These are phyloP conservation scores for Hymenoscyphus scutula DNA, from an alignment of 2,329 filamentous ascomycete genomes.

Conservation along the genomic window DNA sequence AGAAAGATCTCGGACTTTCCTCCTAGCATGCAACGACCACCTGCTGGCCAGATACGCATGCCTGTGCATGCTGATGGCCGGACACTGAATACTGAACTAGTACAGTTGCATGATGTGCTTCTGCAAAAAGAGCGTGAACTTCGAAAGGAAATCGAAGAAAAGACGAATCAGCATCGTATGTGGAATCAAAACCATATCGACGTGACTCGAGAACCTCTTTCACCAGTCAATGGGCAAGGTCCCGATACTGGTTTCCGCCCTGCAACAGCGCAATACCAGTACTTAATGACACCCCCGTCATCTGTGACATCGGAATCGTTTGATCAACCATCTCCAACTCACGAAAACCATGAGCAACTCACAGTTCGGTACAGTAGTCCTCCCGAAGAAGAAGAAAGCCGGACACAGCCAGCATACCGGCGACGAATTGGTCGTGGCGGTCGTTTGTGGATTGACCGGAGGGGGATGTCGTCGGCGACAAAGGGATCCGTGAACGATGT, in stretches of 20 bases:
- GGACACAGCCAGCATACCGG: constrained; percentile 64
- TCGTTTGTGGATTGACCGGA: constrained; percentile 83
- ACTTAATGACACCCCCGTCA: constrained; percentile 64
- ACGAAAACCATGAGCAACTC: constrained; percentile 30
- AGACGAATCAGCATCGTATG: constrained; percentile 81
- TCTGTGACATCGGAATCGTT: constrained; percentile 38
- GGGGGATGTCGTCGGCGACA: constrained; percentile 58
- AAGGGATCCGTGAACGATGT: constrained; percentile 43
- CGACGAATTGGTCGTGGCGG: constrained; percentile 82
- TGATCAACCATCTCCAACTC: constrained; percentile 34
- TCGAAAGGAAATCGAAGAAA: constrained; percentile 77
- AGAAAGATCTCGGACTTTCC: constrained; percentile 60
- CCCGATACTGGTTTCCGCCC: constrained; percentile 65
- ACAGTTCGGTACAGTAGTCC: constrained; percentile 30
- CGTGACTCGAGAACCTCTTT: constrained; percentile 80
- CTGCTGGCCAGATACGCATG: constrained; percentile 60
- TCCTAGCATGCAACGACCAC: constrained; percentile 53
- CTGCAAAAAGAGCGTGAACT: constrained; percentile 81
- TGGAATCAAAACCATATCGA: constrained; percentile 93
- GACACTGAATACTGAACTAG: constrained; percentile 73
- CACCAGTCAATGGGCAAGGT: constrained; percentile 67
- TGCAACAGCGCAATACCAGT: constrained; percentile 66
- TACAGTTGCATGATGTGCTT: constrained; percentile 71
- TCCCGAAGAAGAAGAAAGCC: constrained; percentile 33
- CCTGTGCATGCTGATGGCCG: constrained; percentile 69